These are phyloP conservation scores for Kwoniella mangroviensis DNA, from an alignment of 768 basidiomycete species.

Conservation along the genomic window DNA sequence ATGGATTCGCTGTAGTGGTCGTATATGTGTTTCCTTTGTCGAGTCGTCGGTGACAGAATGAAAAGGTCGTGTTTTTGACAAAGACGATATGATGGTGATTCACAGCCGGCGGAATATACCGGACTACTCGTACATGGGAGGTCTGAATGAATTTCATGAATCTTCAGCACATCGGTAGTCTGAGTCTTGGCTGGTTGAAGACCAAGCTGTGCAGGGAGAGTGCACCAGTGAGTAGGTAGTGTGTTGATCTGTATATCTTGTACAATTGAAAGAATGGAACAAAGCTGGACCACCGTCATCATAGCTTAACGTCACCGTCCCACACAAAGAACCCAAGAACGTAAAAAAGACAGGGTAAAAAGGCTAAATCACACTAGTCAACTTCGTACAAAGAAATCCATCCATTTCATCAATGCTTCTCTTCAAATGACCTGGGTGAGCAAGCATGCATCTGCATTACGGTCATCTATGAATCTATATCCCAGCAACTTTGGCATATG, in stretches of 20 bases:
- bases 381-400: not conserved
- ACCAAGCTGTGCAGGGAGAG: no score
- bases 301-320: no score
- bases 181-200: no score
- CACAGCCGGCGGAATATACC: conserved; percentile 1
- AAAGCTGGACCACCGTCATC: no score
- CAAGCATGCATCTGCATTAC: not conserved
- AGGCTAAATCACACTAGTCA: no score
- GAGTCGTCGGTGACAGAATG: not conserved
- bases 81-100: not conserved
- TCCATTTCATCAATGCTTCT: not conserved
- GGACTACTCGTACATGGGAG: not conserved
- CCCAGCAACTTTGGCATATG: conserved; percentile 78
- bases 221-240: no score
- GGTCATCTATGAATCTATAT: conserved; percentile 29
- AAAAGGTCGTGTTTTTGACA: not conserved
- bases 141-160: not conserved
- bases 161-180: not conserved
- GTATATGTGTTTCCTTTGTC: not conserved
- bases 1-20: no score
- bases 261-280: no score
- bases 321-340: no score
- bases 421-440: no score
- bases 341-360: no score
- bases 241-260: no score